Evolutionary conservation across 805 yeast species (phyloP).

Genomic region (Schizosaccharomyces octosporus): DNA sequence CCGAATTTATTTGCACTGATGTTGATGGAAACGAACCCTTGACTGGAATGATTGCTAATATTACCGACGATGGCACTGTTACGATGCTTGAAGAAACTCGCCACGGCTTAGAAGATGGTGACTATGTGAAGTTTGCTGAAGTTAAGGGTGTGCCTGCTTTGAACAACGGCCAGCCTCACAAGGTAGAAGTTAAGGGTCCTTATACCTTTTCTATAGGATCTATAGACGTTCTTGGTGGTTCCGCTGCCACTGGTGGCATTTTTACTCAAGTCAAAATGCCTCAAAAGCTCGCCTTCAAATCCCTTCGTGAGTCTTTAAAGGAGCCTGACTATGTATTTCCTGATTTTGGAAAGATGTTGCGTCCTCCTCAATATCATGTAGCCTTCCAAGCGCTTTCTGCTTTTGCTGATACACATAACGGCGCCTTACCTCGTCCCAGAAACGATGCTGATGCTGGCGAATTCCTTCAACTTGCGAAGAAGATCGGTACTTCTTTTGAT

Average conservation of each 20-base stretch:
- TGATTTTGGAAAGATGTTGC: conserved; percentile 83
- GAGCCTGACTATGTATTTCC: conserved; percentile 58
- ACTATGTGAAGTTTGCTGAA: conserved; percentile 65
- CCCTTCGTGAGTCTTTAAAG: conserved; percentile 37
- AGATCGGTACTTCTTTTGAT: conserved; percentile 34
- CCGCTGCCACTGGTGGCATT: conserved; percentile 60
- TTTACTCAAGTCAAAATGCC: conserved; percentile 88
- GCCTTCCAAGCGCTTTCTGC: conserved; percentile 77
- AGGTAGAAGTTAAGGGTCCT: conserved; percentile 80
- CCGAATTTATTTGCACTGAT: conserved; percentile 54
- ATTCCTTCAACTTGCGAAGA: conserved; percentile 31
- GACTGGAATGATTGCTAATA: conserved; percentile 68
- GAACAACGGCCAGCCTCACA: conserved; percentile 48
- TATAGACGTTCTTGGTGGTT: conserved; percentile 28
- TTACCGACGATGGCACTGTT: conserved; percentile 73
- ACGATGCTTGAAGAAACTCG: conserved; percentile 76
- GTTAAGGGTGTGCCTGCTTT: conserved; percentile 54
- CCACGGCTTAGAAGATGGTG: conserved; percentile 85
- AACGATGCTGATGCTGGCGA: conserved; percentile 52
- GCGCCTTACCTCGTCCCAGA: conserved; percentile 52
- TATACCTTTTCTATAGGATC: conserved; percentile 56
- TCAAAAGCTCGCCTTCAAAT: conserved; percentile 30
- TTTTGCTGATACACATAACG: conserved; percentile 37
- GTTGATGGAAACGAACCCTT: conserved; percentile 81
- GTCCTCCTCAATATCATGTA: conserved; percentile 71